Conservation (phyloP, 768 basidiomycete genomes). For the Rhizopogon roseolus region DNA sequence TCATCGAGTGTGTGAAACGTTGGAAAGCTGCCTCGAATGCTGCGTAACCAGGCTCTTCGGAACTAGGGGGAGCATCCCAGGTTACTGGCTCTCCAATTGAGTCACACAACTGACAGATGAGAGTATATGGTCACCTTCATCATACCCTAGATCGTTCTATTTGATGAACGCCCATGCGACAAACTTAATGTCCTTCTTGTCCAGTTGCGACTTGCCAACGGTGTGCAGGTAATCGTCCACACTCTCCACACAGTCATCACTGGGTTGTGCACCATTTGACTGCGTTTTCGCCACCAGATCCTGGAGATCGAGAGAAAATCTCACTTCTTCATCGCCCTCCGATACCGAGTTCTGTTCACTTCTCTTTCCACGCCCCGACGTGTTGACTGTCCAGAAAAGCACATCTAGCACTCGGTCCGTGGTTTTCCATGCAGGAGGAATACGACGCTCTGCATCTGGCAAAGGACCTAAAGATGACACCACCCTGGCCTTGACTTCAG, state of each 20-base stretch:
- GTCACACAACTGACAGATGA: slow-evolving; percentile 5
- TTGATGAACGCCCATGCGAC: slow-evolving; percentile 87
- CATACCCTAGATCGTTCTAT: slow-evolving; percentile 91
- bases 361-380: slow-evolving; percentile 15
- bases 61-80: slow-evolving; percentile 85
- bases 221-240: slow-evolving; percentile 49
- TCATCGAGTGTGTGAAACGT: slow-evolving; percentile 57
- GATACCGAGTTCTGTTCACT: slow-evolving; percentile 11
- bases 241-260: slow-evolving; percentile 46
- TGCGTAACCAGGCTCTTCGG: slow-evolving; percentile 48
- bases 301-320: slow-evolving; percentile 10
- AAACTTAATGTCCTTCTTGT: slow-evolving; percentile 45
- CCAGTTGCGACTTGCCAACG: slow-evolving; percentile 33
- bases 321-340: slow-evolving; percentile 23
- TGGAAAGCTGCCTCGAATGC: slow-evolving; percentile 67
- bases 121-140: slow-evolving; percentile 54
- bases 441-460: slow-evolving; percentile 66
- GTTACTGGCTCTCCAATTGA: slow-evolving; percentile 48
- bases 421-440: slow-evolving; percentile 81
- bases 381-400: slow-evolving; percentile 50
- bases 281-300: slow-evolving; percentile 36
- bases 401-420: slow-evolving; percentile 91
- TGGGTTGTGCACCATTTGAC: slow-evolving; percentile 62
- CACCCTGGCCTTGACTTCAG: slow-evolving; percentile 26
- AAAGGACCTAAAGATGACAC: slow-evolving; percentile 33